Conservation (phyloP, 1,284 basidiomycete genomes). For the Cerrena zonata region DNA sequence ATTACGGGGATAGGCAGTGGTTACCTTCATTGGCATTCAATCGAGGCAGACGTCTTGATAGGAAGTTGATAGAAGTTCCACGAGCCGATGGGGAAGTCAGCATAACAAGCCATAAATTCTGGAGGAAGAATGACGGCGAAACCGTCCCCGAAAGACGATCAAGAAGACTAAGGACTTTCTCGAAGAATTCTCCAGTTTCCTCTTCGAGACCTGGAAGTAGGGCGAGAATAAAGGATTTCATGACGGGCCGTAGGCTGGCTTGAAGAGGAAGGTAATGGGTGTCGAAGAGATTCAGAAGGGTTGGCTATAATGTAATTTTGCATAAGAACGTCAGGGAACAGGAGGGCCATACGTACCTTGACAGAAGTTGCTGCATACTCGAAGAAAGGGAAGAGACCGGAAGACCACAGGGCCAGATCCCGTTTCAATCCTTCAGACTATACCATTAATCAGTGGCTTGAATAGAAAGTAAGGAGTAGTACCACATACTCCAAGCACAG, state of each 20-base stretch:
- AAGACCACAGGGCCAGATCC: constrained; percentile 91
- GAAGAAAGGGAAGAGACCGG: constrained; percentile 96
- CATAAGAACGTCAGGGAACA: too few species aligned
- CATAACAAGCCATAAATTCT: constrained; percentile 91
- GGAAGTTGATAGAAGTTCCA: constrained; percentile 82
- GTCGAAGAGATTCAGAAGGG: constrained; percentile 82
- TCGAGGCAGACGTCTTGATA: constrained; percentile 73
- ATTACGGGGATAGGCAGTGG: too few species aligned
- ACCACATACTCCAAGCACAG: constrained; percentile 71
- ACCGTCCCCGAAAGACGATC: constrained; percentile 80
- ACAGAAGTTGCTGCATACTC: constrained; percentile 95
- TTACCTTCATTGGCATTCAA: constrained; percentile 68
- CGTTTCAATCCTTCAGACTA: constrained; percentile 83
- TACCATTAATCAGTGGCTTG: background rate
- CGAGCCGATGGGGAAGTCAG: constrained; percentile 84
- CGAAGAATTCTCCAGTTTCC: constrained; percentile 94
- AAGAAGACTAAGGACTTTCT: constrained; percentile 82
- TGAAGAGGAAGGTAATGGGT: constrained; percentile 87
- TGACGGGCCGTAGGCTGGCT: constrained; percentile 76
- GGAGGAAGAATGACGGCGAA: constrained; percentile 84
- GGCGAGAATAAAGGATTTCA: constrained; percentile 90
- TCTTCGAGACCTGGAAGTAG: constrained; percentile 92
- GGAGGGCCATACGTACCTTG: constrained; percentile 54
- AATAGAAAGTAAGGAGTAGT: background rate
- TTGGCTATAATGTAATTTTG: constrained; percentile 49